A percentile compares a stretch with the other conserved stretches of the same genome.
Evolutionary conservation across 2,329 filamentous ascomycete genomes (phyloP).

Genomic region (Apiospora kogelbergensis): DNA sequence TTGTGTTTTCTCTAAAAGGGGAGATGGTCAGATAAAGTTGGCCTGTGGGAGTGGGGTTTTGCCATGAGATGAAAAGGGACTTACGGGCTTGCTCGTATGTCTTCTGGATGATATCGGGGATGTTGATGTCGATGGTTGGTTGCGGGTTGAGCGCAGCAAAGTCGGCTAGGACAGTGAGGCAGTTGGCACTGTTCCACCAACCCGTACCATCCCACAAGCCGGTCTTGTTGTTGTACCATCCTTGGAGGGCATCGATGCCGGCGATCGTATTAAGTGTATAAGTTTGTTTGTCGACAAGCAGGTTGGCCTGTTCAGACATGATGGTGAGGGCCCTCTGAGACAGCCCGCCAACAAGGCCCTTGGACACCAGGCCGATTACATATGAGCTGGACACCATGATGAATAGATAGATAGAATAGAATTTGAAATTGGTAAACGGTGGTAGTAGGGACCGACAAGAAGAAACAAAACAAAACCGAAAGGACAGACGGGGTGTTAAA

Average conservation of each 20-base stretch:
- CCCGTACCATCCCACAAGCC: slow-evolving; percentile 57
- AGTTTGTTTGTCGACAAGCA: slow-evolving; percentile 19
- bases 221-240: slow-evolving; percentile 51
- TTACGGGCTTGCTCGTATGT: slow-evolving; percentile 19
- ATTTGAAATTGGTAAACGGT: background rate
- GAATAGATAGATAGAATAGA: background rate
- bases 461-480: slow-evolving; percentile 13
- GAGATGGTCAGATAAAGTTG: background rate
- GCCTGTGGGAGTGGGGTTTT: too few relatives aligned
- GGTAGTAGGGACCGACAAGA: slow-evolving; percentile 1
- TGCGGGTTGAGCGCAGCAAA: slow-evolving; percentile 20
- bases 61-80: background rate
- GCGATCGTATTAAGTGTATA: slow-evolving; percentile 27
- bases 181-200: slow-evolving; percentile 65
- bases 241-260: slow-evolving; percentile 41
- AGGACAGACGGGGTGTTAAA: slow-evolving; percentile 11
- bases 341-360: slow-evolving; percentile 28
- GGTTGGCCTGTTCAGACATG: slow-evolving; percentile 27
- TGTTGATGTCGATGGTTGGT: slow-evolving; percentile 16
- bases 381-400: slow-evolving; percentile 24
- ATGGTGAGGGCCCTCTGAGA: slow-evolving; percentile 30
- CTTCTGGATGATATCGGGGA: slow-evolving; percentile 31
- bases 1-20: background rate
- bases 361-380: slow-evolving; percentile 17
- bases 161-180: slow-evolving; percentile 54